phyloP scores from a whole-genome alignment of 2,329 filamentous ascomycete species.

The Nannizzia gypsea region DNA sequence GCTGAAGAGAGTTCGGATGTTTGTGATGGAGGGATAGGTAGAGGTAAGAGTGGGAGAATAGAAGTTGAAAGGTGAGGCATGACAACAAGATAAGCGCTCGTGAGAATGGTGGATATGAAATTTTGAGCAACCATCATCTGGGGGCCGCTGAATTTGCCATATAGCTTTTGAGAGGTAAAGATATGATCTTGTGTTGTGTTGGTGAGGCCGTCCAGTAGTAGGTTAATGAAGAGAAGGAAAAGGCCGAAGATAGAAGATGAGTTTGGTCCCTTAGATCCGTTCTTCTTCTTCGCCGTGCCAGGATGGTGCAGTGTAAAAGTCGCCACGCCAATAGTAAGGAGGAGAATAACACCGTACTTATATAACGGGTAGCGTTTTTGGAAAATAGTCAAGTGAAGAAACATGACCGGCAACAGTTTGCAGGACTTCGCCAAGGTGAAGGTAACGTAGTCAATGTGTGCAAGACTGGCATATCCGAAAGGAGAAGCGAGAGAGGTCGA shows the following conservation, averaged over 20 bases:
- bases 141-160: constrained; percentile 71
- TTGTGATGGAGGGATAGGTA: constrained; percentile 43
- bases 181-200: constrained; percentile 96
- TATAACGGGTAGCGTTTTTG: constrained; percentile 80
- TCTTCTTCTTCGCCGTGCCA: constrained; percentile 47
- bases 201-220: constrained; percentile 89
- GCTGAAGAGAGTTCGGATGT: constrained; percentile 73
- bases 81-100: constrained; percentile 60
- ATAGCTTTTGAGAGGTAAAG: constrained; percentile 52
- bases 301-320: constrained; percentile 83
- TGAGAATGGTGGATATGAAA: constrained; percentile 69
- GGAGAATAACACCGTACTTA: constrained; percentile 87
- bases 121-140: constrained; percentile 99
- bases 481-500: constrained; percentile 85
- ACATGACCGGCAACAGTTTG: constrained; percentile 98
- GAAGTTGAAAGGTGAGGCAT: constrained; percentile 65
- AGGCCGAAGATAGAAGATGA: constrained; percentile 59
- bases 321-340: constrained; percentile 84
- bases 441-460: constrained; percentile 94
- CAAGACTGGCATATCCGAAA: constrained; percentile 84
- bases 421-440: constrained; percentile 96
- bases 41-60: constrained; percentile 55
- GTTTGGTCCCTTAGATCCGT: constrained; percentile 41
- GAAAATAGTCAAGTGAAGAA: constrained; percentile 87
- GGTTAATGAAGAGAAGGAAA: constrained; percentile 71